Evolutionary conservation across 148 eudicot genomes (phyloP), one percentile per base, ranked within the genome.

Genomic region (Dysphania ambrosioides): DNA sequence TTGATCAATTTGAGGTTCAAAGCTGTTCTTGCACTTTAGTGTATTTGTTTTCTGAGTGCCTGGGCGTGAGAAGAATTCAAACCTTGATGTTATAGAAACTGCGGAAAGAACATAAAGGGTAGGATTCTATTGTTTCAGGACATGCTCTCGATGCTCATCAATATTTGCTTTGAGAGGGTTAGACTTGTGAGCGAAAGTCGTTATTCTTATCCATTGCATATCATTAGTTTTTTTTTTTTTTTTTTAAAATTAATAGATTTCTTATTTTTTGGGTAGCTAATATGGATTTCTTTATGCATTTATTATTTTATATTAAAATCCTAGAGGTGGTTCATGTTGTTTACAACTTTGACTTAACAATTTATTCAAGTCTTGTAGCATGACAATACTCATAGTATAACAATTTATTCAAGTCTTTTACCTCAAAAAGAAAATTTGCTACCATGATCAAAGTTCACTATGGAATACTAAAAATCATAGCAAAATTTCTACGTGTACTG

Each of bases 21-120:
- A 59, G 32, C 63, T 21, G 34, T 26, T 10, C 63, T 27, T 59
- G 63, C 18, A 24, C 31, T 9, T 13, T 58, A 26, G 26, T 35
- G 68, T 19, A 32, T 64, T 64, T 32, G 44, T 65, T 65, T 65
- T 26, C 29, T 6, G 23, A 42, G 31, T 67, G 71, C 34, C 55
- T 15, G 23, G 13, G 1, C 31, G 2, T 59, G 9, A 24, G 35
- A 67, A 55, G 32, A 41, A 40, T 55, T 41, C 9, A 13, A 41
- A 40, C 27, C 64, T 13, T 36, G 44, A 19, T 65, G 53, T 41
- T 67, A n/a, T 30, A 41, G 31, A 67, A 34, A n/a, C 34, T 41
- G 10, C n/a, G 44, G 24, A 31, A 40, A 55, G 53, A 66, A 21
- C 49, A 9, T 21, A 38, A 51, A 66, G 32, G 40, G 1, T 34